Evolutionary conservation across 73 alveolate species (phyloP), one percentile per base, ranked within the genome.

Genomic region (Tetrahymena elliotti): DNA sequence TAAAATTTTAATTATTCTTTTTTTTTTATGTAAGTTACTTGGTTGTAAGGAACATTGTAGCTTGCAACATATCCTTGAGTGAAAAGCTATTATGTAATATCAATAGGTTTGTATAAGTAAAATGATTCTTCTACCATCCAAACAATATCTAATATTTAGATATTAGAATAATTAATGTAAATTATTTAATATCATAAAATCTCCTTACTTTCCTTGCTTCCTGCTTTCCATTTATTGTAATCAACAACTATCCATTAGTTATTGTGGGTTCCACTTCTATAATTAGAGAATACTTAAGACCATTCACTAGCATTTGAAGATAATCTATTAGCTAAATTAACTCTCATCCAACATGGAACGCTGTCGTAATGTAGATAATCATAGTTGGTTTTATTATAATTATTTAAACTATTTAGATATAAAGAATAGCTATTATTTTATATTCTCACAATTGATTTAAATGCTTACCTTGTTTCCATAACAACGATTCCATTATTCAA

Each of bases 341-440:
- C 96, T 94, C 96, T 94, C 84, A 94, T 83, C 96, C 96, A 94
- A 38, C 96, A 94, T 18, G 96, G 96, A 9, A 94, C 94, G 20
- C 94, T 83, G 39, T 94, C 94, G 7, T n/a, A 83, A 39, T 94
- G 96, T 83, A 36, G 92, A 94, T 83, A 94, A 11, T 83, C 54
- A 38, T 83, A 94, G 84, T 94, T 94, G 11, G 53, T 15, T 37
- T 94, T 83, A 38, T 94, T 94, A 36, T 83, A 94, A 83, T 94
- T 94, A 83, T 83, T 94, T 33, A 94, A 83, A 9, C 94, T 83
- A 68, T 68, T 68, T 24, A 22, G 0, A 22, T 68, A 31, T 27
- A 68, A 68, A 27, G 15, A 40, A 40, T 10, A 40, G 54, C 15
- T 10, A 10, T 40, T 40, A 40, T 40, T 40, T 8, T 40, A 40